These are phyloP conservation scores for Citrus trifoliata DNA, from an alignment of 345 rosid genomes.

Conservation along the genomic window DNA sequence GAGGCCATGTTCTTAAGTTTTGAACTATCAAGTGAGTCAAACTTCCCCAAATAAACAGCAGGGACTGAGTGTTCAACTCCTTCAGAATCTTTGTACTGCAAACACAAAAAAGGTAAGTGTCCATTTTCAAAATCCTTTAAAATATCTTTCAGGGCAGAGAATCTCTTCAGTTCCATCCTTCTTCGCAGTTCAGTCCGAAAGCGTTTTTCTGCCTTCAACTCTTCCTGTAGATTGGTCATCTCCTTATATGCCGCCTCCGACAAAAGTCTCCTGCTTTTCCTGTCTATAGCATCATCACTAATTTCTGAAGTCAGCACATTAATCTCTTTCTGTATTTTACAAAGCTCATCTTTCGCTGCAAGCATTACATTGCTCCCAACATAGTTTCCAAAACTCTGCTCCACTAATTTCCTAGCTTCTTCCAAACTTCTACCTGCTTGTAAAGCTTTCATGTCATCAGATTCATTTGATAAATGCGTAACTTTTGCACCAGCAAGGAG, in stretches of 20 bases:
- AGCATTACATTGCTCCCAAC: conserved; percentile 89
- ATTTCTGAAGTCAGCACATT: conserved; percentile 62
- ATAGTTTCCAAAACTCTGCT: conserved; percentile 93
- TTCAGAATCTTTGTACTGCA: conserved; percentile 78
- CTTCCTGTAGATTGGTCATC: conserved; percentile 69
- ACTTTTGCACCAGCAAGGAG: conserved; percentile 80
- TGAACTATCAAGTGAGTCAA: conserved; percentile 47
- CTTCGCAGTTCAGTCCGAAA: conserved; percentile 59
- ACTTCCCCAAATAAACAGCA: conserved; percentile 73
- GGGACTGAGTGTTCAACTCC: conserved; percentile 67
- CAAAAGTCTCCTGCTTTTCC: conserved; percentile 66
- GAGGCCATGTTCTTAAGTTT: conserved; percentile 43
- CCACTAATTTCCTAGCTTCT: conserved; percentile 91
- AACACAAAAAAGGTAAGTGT: conserved; percentile 72
- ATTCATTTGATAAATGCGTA: conserved; percentile 53
- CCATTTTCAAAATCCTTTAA: conserved; percentile 64
- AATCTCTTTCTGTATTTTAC: conserved; percentile 66
- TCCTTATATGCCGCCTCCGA: conserved; percentile 65
- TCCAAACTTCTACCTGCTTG: conserved; percentile 79
- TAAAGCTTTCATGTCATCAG: conserved; percentile 41
- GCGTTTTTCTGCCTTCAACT: conserved; percentile 64
- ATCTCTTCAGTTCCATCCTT: conserved; percentile 59
- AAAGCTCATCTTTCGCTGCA: conserved; percentile 89
- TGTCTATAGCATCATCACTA: conserved; percentile 78
- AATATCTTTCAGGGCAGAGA: conserved; percentile 63